Percentiles rank a stretch among this genome's conserved stretches.
These are phyloP conservation scores for Aspergillus texensis DNA, from an alignment of 2,329 filamentous ascomycete genomes.

Conservation along the genomic window DNA sequence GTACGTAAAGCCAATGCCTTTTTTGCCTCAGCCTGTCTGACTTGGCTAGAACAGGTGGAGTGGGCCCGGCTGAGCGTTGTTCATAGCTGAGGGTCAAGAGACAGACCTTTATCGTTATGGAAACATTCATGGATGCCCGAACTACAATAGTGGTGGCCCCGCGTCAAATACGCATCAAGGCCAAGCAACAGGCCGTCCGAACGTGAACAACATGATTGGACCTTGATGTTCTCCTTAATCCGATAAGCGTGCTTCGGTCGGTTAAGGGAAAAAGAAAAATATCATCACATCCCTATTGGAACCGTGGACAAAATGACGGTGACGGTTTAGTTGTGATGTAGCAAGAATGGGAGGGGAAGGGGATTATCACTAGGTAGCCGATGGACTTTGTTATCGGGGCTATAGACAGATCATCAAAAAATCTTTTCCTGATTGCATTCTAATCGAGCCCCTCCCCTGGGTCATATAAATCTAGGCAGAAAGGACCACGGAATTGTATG, in stretches of 20 bases:
- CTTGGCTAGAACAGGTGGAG: constrained; percentile 8
- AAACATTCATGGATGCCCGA: constrained; percentile 20
- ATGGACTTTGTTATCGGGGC: neutral
- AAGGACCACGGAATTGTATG: neutral
- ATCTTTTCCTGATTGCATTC: neutral
- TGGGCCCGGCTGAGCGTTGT: neutral
- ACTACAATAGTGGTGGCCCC: constrained; percentile 10
- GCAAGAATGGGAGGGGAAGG: neutral
- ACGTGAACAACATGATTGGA: constrained; percentile 16
- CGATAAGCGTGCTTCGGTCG: constrained; percentile 26
- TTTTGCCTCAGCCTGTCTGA: constrained; percentile 5
- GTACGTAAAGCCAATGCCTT: constrained; percentile 13
- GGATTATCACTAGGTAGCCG: neutral
- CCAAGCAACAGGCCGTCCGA: constrained; percentile 19
- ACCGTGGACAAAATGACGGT: neutral
- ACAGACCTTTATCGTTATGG: neutral
- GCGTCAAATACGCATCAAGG: constrained; percentile 12
- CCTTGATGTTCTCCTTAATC: constrained; percentile 2
- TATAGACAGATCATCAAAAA: neutral
- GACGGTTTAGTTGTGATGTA: constrained; percentile 1
- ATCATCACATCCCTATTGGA: constrained; percentile 2
- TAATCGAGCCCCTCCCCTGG: neutral
- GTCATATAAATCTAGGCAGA: neutral
- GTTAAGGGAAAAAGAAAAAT: constrained; percentile 16
- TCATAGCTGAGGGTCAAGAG: neutral